Percentiles rank a stretch among this genome's conserved stretches.
phyloP scores from a whole-genome alignment of 495 filamentous ascomycete species.

The Podospora bellae-mahoneyi region DNA sequence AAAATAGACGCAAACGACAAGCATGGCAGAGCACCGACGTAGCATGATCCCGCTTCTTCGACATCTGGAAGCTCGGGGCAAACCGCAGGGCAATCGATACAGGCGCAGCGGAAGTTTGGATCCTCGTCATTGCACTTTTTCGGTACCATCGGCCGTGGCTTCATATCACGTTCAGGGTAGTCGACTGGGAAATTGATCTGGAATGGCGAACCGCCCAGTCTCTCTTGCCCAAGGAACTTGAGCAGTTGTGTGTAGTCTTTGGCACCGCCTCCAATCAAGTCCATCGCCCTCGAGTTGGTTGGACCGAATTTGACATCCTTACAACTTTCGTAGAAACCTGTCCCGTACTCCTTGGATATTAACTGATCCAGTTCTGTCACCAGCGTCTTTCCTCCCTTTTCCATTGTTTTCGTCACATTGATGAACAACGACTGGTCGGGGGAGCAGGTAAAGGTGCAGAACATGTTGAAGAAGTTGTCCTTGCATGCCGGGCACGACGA shows the following conservation, averaged over 20 bases:
- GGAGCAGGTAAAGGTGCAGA: slow-evolving; percentile 96
- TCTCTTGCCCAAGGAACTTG: slow-evolving; percentile 89
- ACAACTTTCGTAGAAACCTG: slow-evolving; percentile 92
- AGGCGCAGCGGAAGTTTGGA: slow-evolving; percentile 81
- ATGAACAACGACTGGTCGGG: slow-evolving; percentile 93
- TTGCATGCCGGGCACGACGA: slow-evolving; percentile 92
- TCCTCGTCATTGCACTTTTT: slow-evolving; percentile 88
- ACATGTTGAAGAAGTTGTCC: slow-evolving; percentile 95
- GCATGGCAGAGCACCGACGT: slow-evolving; percentile 83
- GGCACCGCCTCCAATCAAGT: slow-evolving; percentile 90
- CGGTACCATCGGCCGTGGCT: slow-evolving; percentile 58
- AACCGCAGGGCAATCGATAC: slow-evolving; percentile 82
- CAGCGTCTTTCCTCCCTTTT: slow-evolving; percentile 62
- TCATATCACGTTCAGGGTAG: slow-evolving; percentile 61
- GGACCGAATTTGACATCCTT: slow-evolving; percentile 98
- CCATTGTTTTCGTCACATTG: slow-evolving; percentile 77
- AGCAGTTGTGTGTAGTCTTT: slow-evolving; percentile 83
- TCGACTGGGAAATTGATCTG: slow-evolving; percentile 88
- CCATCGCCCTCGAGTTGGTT: slow-evolving; percentile 87
- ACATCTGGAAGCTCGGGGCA: slow-evolving; percentile 79
- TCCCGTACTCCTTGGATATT: slow-evolving; percentile 80
- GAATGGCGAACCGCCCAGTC: slow-evolving; percentile 85
- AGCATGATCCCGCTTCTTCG: slow-evolving; percentile 61
- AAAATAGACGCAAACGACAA: slow-evolving; percentile 88
- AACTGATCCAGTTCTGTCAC: slow-evolving; percentile 89